phyloP scores from a whole-genome alignment of 495 filamentous ascomycete genomes.

The Pseudevernia furfuracea region DNA sequence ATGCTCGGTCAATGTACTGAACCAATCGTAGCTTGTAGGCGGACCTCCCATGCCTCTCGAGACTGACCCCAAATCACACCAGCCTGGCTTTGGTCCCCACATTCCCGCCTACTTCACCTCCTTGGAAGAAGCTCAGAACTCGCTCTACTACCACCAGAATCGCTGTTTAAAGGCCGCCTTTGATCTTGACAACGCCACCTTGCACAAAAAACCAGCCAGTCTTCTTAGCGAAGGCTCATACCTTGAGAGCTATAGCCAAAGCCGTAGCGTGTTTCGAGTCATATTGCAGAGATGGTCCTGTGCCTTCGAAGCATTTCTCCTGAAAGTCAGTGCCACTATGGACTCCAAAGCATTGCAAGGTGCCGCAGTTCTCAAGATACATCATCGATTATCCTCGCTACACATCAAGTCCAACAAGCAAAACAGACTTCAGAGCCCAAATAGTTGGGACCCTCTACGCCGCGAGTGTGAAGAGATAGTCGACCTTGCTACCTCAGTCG shows the following conservation, averaged over 20 bases:
- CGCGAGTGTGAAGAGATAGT: not conserved
- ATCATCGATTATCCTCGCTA: not conserved
- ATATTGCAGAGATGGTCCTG: not conserved
- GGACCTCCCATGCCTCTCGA: not conserved
- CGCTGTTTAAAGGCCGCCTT: not conserved
- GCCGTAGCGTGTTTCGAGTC: not conserved
- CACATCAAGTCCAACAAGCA: not conserved
- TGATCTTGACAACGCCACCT: not conserved
- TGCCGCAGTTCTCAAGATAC: not conserved
- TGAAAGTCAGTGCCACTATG: not conserved
- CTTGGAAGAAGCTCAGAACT: conserved; percentile 16
- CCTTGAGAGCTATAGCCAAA: not conserved
- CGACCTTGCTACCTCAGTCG: not conserved
- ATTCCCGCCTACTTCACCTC: conserved; percentile 8
- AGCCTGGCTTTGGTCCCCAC: not conserved
- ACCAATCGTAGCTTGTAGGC: not conserved
- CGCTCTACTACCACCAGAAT: conserved; percentile 13
- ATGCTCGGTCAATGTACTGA: not conserved
- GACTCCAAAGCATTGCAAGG: not conserved
- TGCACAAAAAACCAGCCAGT: not conserved
- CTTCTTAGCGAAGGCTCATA: not conserved
- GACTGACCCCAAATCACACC: not conserved
- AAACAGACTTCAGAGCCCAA: not conserved
- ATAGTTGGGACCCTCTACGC: not conserved
- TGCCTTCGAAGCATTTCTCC: not conserved